Conservation (phyloP, 2,329 filamentous ascomycete genomes). For the Ambrosiella beaveri region DNA sequence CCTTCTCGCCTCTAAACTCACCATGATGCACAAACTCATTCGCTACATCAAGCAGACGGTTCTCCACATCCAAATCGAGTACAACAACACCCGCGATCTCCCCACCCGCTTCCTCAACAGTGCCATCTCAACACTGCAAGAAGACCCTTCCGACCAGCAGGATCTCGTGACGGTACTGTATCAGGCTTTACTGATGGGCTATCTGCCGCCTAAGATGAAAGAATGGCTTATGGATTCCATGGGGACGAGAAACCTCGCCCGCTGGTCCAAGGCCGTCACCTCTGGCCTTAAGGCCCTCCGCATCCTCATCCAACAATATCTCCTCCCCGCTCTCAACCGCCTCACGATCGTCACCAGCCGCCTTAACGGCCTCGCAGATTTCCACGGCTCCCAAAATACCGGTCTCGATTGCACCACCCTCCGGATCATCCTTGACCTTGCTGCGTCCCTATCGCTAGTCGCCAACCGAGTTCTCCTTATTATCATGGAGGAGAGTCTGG, state of each 20-base stretch:
- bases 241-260: slow-evolving; percentile 68
- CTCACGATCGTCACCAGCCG: slow-evolving; percentile 66
- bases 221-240: slow-evolving; percentile 83
- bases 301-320: slow-evolving; percentile 66
- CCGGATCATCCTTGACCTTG: slow-evolving; percentile 47
- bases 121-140: slow-evolving; percentile 44
- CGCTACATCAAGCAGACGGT: slow-evolving; percentile 72
- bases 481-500: slow-evolving; percentile 57
- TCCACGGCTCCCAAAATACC: slow-evolving; percentile 48
- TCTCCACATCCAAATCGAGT: slow-evolving; percentile 63
- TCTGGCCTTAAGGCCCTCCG: slow-evolving; percentile 64
- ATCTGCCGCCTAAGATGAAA: slow-evolving; percentile 55
- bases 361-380: slow-evolving; percentile 67
- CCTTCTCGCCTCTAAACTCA: slow-evolving; percentile 70
- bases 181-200: slow-evolving; percentile 69
- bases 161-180: slow-evolving; percentile 63
- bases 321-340: slow-evolving; percentile 74
- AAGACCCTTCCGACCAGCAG: slow-evolving; percentile 44
- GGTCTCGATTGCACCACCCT: slow-evolving; percentile 49
- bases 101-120: slow-evolving; percentile 51
- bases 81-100: slow-evolving; percentile 65
- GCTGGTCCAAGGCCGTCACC: slow-evolving; percentile 80
- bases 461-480: slow-evolving; percentile 55
- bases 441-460: slow-evolving; percentile 59
- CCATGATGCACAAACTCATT: slow-evolving; percentile 70